Conservation (phyloP, 148 eudicot genomes). For the Tetragonia tetragonoides region DNA sequence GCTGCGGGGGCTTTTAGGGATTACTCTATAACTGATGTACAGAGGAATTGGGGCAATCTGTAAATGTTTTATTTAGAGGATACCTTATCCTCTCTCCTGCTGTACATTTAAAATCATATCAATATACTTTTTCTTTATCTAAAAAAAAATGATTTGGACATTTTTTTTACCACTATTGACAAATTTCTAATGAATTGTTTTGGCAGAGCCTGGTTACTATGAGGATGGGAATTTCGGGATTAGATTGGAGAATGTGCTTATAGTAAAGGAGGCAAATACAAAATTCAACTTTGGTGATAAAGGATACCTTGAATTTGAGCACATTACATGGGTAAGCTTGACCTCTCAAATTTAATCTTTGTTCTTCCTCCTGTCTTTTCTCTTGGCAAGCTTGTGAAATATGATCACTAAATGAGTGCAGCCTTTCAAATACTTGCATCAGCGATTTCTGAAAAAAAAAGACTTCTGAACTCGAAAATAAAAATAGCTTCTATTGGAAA, state of each 20-base stretch:
- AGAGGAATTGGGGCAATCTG: too few species aligned
- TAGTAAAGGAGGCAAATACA: slow-evolving; percentile 79
- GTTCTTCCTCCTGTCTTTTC: neutral
- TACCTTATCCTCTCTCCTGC: too few species aligned
- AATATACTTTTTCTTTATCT: too few species aligned
- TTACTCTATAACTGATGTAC: too few species aligned
- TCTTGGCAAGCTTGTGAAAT: neutral
- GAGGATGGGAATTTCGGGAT: slow-evolving; percentile 95
- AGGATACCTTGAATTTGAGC: slow-evolving; percentile 87
- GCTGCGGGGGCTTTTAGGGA: too few species aligned
- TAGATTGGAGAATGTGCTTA: slow-evolving; percentile 91
- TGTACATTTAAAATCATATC: too few species aligned
- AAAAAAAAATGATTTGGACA: too few species aligned
- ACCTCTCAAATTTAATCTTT: neutral
- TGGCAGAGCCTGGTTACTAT: slow-evolving; percentile 91
- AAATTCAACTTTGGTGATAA: slow-evolving; percentile 80
- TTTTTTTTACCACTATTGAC: neutral
- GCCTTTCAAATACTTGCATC: neutral
- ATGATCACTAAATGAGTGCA: neutral
- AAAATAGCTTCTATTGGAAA: neutral
- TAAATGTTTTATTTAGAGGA: too few species aligned
- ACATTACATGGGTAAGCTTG: slow-evolving; percentile 84
- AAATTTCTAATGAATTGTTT: neutral
- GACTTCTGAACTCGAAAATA: too few species aligned
- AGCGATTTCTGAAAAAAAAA: too few species aligned